Evolutionary conservation across 2,329 filamentous ascomycete species (phyloP), one percentile per base, ranked within the genome.

Genomic region (Colletotrichum lupini): DNA sequence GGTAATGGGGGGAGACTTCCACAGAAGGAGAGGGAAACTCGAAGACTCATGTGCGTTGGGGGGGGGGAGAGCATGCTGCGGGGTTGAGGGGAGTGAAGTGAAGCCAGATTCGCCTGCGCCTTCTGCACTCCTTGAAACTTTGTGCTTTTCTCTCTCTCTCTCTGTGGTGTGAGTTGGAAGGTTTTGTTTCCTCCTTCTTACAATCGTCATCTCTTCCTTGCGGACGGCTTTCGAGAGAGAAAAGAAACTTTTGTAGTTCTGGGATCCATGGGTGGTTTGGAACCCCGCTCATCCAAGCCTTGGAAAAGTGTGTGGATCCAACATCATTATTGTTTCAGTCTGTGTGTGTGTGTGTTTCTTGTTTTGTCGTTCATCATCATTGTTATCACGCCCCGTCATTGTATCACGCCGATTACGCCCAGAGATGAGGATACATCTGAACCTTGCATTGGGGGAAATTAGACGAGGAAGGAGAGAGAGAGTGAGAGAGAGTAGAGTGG

Each of bases 71-170:
- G 26, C 26, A 26, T 26, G 26, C 1, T 26, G 26, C 26, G 26
- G 26, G 5, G 26, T 26, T 26, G 26, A 26, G 26, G 26, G 26
- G 26, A 26, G 26, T 67, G 65, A 67, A 60, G 46, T 46, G 69
- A 72, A 72, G 58, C 64, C 64, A 72, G 65, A 62, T 19, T 37
- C 55, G 52, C n/a, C 46, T 58, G 69, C 64, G 57, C 65, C 65
- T 72, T 72, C 69, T 72, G 64, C 57, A 55, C 7, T 35, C 24
- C 1, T 26, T 26, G 26, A 26, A 26, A 26, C 26, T 26, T 26
- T 26, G 26, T 26, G 26, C 26, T 26, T 0, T 26, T 26, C 26
- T 26, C 26, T 4, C 24, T 26, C 26, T 26, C 26, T 26, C 26
- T 26, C 24, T 26, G 26, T 26, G 26, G 26, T 26, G 5, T 26